A percentile compares a stretch with the other conserved stretches of the same genome.
Conservation (phyloP, 1,139 yeast species). For the Saccharomycopsis phalli region DNA sequence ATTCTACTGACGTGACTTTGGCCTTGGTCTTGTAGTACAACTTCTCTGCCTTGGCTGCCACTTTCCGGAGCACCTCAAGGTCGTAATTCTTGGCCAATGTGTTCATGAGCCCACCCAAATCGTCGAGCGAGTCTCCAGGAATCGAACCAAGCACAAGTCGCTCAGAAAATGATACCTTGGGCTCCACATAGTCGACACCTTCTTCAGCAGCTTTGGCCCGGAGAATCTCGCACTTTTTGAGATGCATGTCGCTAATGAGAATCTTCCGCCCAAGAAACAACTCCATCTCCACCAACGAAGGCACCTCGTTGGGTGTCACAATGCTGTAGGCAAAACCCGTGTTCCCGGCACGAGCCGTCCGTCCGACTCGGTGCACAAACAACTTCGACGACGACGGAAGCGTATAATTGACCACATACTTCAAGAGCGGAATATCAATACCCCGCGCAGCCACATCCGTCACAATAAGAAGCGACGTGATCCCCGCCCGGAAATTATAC, state of each 20-base stretch:
- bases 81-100: slow-evolving; percentile 61
- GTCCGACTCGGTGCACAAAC: slow-evolving; percentile 94
- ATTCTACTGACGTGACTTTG: slow-evolving; percentile 68
- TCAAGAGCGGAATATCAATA: slow-evolving; percentile 94
- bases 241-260: slow-evolving; percentile 60
- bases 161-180: slow-evolving; percentile 59
- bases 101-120: slow-evolving; percentile 62
- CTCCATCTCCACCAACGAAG: slow-evolving; percentile 85
- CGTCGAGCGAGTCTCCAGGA: slow-evolving; percentile 68
- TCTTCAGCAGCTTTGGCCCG: slow-evolving; percentile 36
- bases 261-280: slow-evolving; percentile 81
- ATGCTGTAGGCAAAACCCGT: slow-evolving; percentile 97
- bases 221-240: slow-evolving; percentile 46
- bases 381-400: slow-evolving; percentile 89
- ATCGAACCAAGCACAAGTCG: slow-evolving; percentile 76
- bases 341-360: slow-evolving; percentile 99
- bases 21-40: slow-evolving; percentile 79
- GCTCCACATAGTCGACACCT: slow-evolving; percentile 32
- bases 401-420: slow-evolving; percentile 86
- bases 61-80: slow-evolving; percentile 52
- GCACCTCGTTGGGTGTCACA: slow-evolving; percentile 76
- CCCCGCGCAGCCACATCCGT: slow-evolving; percentile 99
- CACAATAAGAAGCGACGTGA: slow-evolving; percentile 77
- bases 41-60: slow-evolving; percentile 80
- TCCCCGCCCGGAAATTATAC: slow-evolving; percentile 74